A percentile compares a stretch with the other conserved stretches of the same genome.
These are phyloP conservation scores for Auricularia sp. DNA, from an alignment of 768 basidiomycete species.

Conservation along the genomic window DNA sequence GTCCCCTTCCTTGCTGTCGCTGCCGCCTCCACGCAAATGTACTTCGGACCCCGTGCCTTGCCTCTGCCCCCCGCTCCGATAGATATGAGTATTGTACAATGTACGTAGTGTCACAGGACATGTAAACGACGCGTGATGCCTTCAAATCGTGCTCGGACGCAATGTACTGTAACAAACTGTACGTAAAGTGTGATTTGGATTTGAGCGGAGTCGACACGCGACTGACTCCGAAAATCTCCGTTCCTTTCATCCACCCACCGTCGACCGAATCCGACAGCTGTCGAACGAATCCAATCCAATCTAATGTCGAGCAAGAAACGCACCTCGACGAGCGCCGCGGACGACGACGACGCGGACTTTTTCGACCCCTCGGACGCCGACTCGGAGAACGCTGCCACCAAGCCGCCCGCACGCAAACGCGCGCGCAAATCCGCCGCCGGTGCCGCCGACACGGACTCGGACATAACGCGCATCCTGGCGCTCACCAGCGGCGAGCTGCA, in stretches of 20 bases:
- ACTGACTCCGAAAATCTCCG: too few relatives aligned
- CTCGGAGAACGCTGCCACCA: slow-evolving; percentile 56
- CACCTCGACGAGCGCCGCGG: slow-evolving; percentile 11
- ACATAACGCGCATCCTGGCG: background rate
- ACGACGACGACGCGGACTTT: slow-evolving; percentile 21
- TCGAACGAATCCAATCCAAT: too few relatives aligned
- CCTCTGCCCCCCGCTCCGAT: background rate
- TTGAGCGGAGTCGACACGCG: too few relatives aligned
- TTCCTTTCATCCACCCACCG: too few relatives aligned
- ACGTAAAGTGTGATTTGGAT: too few relatives aligned
- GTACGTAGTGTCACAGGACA: background rate
- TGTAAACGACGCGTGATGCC: too few relatives aligned
- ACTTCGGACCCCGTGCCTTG: background rate
- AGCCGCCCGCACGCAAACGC: slow-evolving; percentile 12
- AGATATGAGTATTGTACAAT: background rate
- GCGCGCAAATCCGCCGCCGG: background rate
- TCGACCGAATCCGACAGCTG: too few relatives aligned
- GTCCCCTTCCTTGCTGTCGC: background rate
- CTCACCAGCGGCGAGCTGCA: background rate
- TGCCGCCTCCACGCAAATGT: background rate
- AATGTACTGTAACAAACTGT: too few relatives aligned
- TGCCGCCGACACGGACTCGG: background rate
- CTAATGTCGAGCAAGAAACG: background rate
- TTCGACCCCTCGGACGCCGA: slow-evolving; percentile 40
- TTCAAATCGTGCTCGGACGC: too few relatives aligned